Evolutionary conservation across 352 stramenopile genomes (phyloP).

Genomic region (Achlya hypogyna): DNA sequence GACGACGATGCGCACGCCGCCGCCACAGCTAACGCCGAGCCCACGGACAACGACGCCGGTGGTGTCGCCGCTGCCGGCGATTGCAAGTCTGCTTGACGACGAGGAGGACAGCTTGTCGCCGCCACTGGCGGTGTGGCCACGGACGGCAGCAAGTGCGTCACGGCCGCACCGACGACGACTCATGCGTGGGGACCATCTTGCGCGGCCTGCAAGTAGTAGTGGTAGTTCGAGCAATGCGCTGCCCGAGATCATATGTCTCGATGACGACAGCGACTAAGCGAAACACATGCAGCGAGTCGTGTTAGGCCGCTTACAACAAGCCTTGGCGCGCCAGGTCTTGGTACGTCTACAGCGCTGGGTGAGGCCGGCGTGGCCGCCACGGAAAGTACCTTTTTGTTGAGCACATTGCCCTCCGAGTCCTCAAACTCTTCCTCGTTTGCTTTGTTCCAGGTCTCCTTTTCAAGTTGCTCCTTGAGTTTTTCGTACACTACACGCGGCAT

Average conservation of each 20-base stretch:
- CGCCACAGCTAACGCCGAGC: too few relatives aligned
- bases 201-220: not conserved
- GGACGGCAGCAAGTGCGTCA: not conserved
- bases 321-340: constrained; percentile 97
- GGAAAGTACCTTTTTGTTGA: constrained; percentile 65
- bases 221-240: not conserved
- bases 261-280: constrained; percentile 7
- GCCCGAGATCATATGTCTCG: constrained; percentile 10
- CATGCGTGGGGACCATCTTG: not conserved
- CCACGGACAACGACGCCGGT: too few relatives aligned
- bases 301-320: constrained; percentile 89
- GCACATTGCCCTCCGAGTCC: constrained; percentile 97
- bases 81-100: not conserved
- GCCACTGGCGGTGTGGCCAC: not conserved
- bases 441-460: constrained; percentile 90
- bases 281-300: not conserved
- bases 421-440: constrained; percentile 98
- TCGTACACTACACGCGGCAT: constrained; percentile 80
- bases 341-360: constrained; percentile 72
- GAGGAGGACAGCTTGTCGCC: not conserved
- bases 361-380: not conserved
- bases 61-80: not conserved
- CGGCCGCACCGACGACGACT: not conserved
- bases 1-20: too few relatives aligned
- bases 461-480: constrained; percentile 91